phyloP scores from a whole-genome alignment of 2,329 filamentous ascomycete species.

The Xylariaceae sp. region DNA sequence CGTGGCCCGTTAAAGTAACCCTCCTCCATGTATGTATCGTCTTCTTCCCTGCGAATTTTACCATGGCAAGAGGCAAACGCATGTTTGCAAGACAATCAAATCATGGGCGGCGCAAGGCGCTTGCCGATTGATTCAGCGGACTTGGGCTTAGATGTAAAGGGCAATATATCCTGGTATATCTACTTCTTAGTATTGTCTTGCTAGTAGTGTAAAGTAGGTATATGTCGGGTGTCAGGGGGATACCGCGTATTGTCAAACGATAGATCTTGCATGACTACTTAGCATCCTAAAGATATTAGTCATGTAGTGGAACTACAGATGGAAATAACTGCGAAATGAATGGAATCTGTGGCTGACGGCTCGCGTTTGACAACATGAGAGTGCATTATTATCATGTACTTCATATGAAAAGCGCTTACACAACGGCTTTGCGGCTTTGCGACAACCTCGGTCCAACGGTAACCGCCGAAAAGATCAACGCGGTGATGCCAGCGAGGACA shows the following conservation, averaged over 20 bases:
- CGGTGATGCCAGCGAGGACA: too few relatives aligned
- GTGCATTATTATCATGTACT: too few relatives aligned
- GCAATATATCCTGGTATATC: too few relatives aligned
- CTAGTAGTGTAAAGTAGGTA: too few relatives aligned
- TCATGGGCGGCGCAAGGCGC: background rate
- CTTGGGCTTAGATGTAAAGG: background rate
- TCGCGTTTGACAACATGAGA: background rate
- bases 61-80: background rate
- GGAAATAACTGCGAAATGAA: background rate
- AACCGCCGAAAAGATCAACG: too few relatives aligned
- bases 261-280: background rate
- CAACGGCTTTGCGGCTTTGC: background rate
- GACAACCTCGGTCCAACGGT: background rate
- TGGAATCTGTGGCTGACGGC: background rate
- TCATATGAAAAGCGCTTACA: background rate
- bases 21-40: background rate
- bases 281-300: too few relatives aligned
- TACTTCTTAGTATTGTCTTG: too few relatives aligned
- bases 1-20: background rate
- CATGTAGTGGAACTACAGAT: background rate
- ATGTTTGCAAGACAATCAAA: background rate
- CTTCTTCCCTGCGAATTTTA: background rate
- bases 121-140: background rate
- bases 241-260: background rate
- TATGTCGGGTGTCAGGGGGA: too few relatives aligned